These are phyloP conservation scores for Ustilago sp. DNA, from an alignment of 1,284 basidiomycete species.

Conservation along the genomic window DNA sequence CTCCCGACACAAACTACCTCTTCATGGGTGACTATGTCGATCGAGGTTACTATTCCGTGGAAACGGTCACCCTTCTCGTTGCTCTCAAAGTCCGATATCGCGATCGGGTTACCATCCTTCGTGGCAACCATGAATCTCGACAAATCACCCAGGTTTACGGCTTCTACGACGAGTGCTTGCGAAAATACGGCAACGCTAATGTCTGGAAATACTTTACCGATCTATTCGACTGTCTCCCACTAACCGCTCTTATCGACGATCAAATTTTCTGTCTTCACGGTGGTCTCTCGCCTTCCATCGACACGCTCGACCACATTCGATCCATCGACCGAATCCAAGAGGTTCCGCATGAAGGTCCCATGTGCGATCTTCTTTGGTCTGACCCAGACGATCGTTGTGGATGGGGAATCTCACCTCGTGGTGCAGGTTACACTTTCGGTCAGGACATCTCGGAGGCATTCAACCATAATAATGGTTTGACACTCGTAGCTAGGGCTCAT, in stretches of 20 bases:
- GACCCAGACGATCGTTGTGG: slow-evolving; percentile 99
- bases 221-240: slow-evolving; percentile 95
- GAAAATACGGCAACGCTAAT: slow-evolving; percentile 99
- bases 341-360: slow-evolving; percentile 98
- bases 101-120: slow-evolving; percentile 96
- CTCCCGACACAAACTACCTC: slow-evolving; percentile 99
- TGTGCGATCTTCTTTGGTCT: slow-evolving; percentile 99
- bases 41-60: slow-evolving; percentile 98
- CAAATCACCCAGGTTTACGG: slow-evolving; percentile 99
- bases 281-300: slow-evolving; percentile 97
- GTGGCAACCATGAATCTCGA: slow-evolving; percentile 97
- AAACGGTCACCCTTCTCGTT: slow-evolving; percentile 98
- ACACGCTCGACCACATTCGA: slow-evolving; percentile 98
- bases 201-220: slow-evolving; percentile 99
- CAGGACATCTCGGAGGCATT: slow-evolving; percentile 98
- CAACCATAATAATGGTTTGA: slow-evolving; percentile 98
- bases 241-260: slow-evolving; percentile 97
- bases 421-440: slow-evolving; percentile 98
- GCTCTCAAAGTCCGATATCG: slow-evolving; percentile 98
- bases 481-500: slow-evolving; percentile 77
- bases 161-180: slow-evolving; percentile 98
- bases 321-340: slow-evolving; percentile 98
- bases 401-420: slow-evolving; percentile 98
- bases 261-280: slow-evolving; percentile 99
- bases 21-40: slow-evolving; percentile 99